Percentiles rank a stretch among this genome's conserved stretches.
Evolutionary conservation across 257 asterid genomes (phyloP).

Genomic region (Solanum chiquidenum): DNA sequence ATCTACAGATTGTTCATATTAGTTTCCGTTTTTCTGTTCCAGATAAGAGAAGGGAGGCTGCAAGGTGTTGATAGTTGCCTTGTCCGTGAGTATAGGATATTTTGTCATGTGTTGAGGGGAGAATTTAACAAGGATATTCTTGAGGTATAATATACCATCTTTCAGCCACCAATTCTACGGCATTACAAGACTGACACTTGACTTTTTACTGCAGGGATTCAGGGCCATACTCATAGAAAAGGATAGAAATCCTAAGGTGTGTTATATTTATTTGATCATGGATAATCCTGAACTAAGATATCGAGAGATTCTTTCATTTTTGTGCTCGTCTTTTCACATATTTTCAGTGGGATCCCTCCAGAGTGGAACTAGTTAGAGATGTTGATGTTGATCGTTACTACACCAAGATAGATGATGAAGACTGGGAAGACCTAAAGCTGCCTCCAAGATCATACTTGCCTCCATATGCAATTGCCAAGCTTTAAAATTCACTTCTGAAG

Average conservation of each 20-base stretch:
- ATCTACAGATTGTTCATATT: not conserved
- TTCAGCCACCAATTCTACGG: not conserved
- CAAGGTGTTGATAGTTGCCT: conserved; percentile 8
- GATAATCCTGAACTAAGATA: not conserved
- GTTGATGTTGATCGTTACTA: conserved; percentile 44
- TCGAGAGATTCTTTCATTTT: not conserved
- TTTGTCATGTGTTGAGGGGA: conserved; percentile 1
- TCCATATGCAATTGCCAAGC: conserved; percentile 49
- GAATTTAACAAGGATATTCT: conserved; percentile 9
- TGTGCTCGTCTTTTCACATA: not conserved
- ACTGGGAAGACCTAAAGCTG: conserved; percentile 50
- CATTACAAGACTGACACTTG: not conserved
- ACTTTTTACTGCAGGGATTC: not conserved
- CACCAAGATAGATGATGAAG: conserved; percentile 35
- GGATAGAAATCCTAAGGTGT: conserved; percentile 67
- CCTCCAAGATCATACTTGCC: conserved; percentile 23
- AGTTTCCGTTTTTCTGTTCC: not conserved
- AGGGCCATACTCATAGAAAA: conserved; percentile 56
- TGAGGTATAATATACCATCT: not conserved
- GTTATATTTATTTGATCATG: not conserved
- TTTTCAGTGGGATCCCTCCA: conserved; percentile 28
- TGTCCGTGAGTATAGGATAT: not conserved
- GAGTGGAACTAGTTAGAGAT: conserved; percentile 33
- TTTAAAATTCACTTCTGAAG: conserved; percentile 8
- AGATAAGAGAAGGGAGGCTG: conserved; percentile 13